Base-by-base conservation (phyloP, 129 eudicot genomes). In the Centaurea solstitialis region DNA sequence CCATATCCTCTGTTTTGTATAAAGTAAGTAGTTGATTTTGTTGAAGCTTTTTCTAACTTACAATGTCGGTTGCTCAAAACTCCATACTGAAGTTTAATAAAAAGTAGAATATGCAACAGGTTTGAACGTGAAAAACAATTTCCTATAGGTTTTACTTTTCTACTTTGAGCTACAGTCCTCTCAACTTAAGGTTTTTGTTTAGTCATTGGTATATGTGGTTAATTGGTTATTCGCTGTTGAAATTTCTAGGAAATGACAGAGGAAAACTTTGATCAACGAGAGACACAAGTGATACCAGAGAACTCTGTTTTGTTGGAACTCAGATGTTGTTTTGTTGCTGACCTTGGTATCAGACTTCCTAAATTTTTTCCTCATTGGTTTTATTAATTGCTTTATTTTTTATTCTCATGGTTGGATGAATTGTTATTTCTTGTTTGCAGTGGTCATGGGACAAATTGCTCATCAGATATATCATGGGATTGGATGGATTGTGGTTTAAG, bases 191-290 rank as follows among this genome's bases (percentile, higher is more conserved):
- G 66, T 11, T 13, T 23, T 35, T 50, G 33, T 41, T 18, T 59
- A 15, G 61, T n/a, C 64, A 71, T 26, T 59, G 6, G 62, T 66
- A 24, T 81, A 28, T 53, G 50, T 33, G 62, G 75, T n/a, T 69
- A 13, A 57, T 37, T 30, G 17, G 72, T 71, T 70, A 20, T 65
- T 24, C 38, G 9, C 30, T 15, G 38, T 79, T 87, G 64, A 9
- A 20, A 24, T 70, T 81, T 71, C 9, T 53, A 83, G 87, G 50
- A 85, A 39, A 88, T 91, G 93, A 90, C 89, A 7, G 93, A 89
- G 73, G 93, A 88, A 76, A 83, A 83, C 76, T 76, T 85, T 47
- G 68, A 78, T 74, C 84, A 85, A 72, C 85, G 82, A 26, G 79
- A 82, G 62, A 81, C 77, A 21, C 85, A 75, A 33, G 86, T 66